These are phyloP conservation scores for Hortaea sp. DNA, from an alignment of 2,329 filamentous ascomycete genomes.

Conservation along the genomic window DNA sequence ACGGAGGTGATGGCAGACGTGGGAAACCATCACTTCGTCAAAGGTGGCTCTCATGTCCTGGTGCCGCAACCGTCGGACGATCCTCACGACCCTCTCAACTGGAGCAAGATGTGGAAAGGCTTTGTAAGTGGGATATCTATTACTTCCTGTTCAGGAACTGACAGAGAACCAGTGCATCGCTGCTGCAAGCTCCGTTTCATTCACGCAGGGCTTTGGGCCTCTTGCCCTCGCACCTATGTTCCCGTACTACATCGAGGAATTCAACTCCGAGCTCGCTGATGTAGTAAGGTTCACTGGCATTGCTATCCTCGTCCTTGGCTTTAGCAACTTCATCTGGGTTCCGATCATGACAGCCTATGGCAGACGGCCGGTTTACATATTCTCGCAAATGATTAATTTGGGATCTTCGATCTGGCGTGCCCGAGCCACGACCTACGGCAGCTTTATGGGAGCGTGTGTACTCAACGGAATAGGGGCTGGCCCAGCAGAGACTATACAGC, in stretches of 20 bases:
- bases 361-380: conserved; percentile 43
- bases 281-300: conserved; percentile 45
- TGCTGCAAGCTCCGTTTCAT: conserved; percentile 37
- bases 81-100: conserved; percentile 32
- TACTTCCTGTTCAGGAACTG: no score
- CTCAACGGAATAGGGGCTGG: conserved; percentile 55
- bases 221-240: conserved; percentile 51
- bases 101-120: not conserved
- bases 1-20: conserved; percentile 54
- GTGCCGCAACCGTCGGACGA: conserved; percentile 42
- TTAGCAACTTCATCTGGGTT: conserved; percentile 53
- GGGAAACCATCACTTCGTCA: conserved; percentile 54
- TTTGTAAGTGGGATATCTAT: no score
- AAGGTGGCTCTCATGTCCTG: conserved; percentile 38
- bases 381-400: conserved; percentile 44
- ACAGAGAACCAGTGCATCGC: conserved; percentile 43
- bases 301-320: conserved; percentile 45
- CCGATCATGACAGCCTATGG: conserved; percentile 47
- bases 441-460: conserved; percentile 53
- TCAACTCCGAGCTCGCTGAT: conserved; percentile 29
- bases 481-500: conserved; percentile 52
- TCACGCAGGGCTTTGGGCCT: conserved; percentile 46
- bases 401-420: conserved; percentile 50
- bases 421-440: conserved; percentile 45
- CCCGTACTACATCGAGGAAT: conserved; percentile 45